phyloP scores from a whole-genome alignment of 1,284 basidiomycete genomes.

The Bjerkandera adusta region DNA sequence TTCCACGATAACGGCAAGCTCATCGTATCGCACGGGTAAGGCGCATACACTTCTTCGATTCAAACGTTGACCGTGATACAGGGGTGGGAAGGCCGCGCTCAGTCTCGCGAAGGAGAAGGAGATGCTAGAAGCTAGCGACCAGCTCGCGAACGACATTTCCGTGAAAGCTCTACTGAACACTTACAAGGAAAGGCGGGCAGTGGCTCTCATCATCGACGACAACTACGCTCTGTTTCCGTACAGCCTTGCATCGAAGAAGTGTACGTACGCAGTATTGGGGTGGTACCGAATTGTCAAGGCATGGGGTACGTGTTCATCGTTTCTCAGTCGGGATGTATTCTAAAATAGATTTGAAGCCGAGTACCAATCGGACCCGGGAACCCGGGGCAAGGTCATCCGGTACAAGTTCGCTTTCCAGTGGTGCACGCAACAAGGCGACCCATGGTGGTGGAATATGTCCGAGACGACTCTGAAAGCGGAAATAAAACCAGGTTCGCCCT shows the following conservation, averaged over 20 bases:
- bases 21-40: constrained; percentile 79
- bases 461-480: background rate
- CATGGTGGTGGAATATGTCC: constrained; percentile 52
- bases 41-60: background rate
- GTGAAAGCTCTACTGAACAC: constrained; percentile 64
- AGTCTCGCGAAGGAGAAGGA: constrained; percentile 41
- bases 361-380: constrained; percentile 46
- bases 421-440: constrained; percentile 63
- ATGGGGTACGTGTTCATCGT: constrained; percentile 55
- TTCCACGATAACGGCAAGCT: constrained; percentile 62
- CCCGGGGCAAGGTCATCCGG: constrained; percentile 52
- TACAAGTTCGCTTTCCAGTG: constrained; percentile 82
- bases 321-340: background rate
- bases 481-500: no score
- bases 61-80: constrained; percentile 3
- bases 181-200: constrained; percentile 45
- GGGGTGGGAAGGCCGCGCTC: constrained; percentile 68
- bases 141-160: constrained; percentile 63
- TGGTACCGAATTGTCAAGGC: constrained; percentile 67
- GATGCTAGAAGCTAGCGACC: constrained; percentile 51
- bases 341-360: constrained; percentile 47
- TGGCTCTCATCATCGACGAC: constrained; percentile 70
- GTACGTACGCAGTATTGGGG: constrained; percentile 70
- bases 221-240: constrained; percentile 71
- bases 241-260: constrained; percentile 47